Percentiles rank a stretch among this genome's conserved stretches.
Conservation (phyloP, 129 eudicot genomes). For the Kitagawia praeruptora region DNA sequence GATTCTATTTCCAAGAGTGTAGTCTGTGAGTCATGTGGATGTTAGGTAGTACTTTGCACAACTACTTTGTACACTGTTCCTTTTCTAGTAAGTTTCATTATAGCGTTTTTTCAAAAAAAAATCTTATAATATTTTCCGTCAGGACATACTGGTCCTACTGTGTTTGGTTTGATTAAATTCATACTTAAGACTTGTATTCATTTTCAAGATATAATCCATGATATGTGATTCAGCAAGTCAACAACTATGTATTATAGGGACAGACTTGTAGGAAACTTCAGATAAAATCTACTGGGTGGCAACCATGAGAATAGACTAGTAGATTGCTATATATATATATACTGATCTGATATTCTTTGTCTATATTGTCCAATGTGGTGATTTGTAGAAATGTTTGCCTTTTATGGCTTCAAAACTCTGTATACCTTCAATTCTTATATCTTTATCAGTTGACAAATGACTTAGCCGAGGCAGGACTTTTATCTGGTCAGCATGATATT, state of each 20-base stretch:
- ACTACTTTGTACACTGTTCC: too few relatives aligned
- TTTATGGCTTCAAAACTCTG: background rate
- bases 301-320: background rate
- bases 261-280: background rate
- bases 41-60: background rate
- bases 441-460: background rate
- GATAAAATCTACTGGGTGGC: background rate
- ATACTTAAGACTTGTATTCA: background rate
- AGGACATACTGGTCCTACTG: background rate
- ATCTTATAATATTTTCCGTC: background rate
- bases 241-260: background rate
- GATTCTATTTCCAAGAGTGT: background rate
- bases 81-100: too few relatives aligned
- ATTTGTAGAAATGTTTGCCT: background rate
- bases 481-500: background rate
- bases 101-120: too few relatives aligned
- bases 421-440: background rate
- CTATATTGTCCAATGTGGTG: background rate
- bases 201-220: background rate
- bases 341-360: background rate
- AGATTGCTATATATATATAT: background rate
- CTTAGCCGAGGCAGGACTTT: background rate
- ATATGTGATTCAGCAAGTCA: background rate
- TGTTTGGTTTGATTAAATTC: background rate
- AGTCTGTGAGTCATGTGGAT: background rate